A percentile compares a stretch with the other conserved stretches of the same genome.
These are phyloP conservation scores for Acanthamoeba quina DNA, from an alignment of 208 protist genomes.

Conservation along the genomic window DNA sequence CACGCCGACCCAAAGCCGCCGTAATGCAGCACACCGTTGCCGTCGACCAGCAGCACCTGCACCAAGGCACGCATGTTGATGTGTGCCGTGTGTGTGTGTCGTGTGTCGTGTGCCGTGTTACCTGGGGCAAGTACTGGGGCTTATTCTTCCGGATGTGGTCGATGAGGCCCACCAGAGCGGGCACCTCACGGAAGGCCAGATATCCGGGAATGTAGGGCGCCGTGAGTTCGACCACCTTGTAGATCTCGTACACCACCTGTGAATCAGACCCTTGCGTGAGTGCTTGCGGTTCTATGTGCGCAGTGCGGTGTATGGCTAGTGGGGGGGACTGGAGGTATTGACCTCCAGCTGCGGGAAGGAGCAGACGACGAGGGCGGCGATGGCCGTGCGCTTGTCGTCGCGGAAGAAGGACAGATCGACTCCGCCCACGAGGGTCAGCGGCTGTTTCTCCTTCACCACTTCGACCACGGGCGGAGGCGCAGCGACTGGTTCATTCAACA, in stretches of 20 bases:
- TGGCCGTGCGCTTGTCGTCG: constrained; percentile 82
- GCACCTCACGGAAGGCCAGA: constrained; percentile 96
- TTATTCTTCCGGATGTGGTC: constrained; percentile 57
- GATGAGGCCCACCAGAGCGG: constrained; percentile 81
- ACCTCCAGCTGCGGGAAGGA: constrained; percentile 85
- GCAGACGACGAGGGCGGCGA: constrained; percentile 87
- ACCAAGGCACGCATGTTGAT: too few species aligned
- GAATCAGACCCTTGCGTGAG: too few species aligned
- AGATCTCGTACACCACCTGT: constrained; percentile 86
- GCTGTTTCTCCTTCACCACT: background rate
- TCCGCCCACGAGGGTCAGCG: constrained; percentile 15
- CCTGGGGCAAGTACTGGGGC: constrained; percentile 87
- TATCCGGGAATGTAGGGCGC: constrained; percentile 95
- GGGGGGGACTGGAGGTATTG: too few species aligned
- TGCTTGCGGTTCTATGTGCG: too few species aligned
- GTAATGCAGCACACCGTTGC: constrained; percentile 96
- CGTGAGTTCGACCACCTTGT: constrained; percentile 81
- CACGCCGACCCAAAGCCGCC: constrained; percentile 94
- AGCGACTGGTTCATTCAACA: background rate
- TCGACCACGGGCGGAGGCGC: background rate
- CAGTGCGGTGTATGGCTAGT: too few species aligned
- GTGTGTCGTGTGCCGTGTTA: background rate
- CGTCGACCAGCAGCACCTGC: constrained; percentile 94
- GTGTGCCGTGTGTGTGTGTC: background rate
- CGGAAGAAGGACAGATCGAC: constrained; percentile 85